Evolutionary conservation across 495 filamentous ascomycete genomes (phyloP).

Genomic region (Neurospora tetrasperma): DNA sequence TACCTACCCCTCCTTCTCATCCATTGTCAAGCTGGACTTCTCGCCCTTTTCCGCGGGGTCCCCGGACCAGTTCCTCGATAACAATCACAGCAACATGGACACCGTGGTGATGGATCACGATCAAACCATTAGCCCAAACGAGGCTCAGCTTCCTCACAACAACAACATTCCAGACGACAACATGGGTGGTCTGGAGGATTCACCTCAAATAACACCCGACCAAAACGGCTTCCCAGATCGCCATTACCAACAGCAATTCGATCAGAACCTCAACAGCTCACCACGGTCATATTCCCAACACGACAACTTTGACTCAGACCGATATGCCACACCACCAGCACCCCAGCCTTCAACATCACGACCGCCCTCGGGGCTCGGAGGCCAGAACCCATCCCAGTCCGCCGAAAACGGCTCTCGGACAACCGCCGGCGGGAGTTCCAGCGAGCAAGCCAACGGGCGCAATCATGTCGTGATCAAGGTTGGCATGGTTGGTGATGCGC

Average conservation of each 20-base stretch:
- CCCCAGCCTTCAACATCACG: conserved; percentile 31
- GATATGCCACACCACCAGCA: conserved; percentile 32
- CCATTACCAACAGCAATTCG: conserved; percentile 27
- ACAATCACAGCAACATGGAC: conserved; percentile 37
- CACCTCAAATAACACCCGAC: conserved; percentile 16
- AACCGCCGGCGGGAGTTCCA: conserved; percentile 27
- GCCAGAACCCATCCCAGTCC: conserved; percentile 21
- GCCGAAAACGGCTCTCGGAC: conserved; percentile 25
- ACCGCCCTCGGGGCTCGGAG: conserved; percentile 42
- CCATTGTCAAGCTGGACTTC: conserved; percentile 35
- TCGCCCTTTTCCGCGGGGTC: conserved; percentile 37
- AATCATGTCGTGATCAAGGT: conserved; percentile 98
- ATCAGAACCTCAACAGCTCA: conserved; percentile 26
- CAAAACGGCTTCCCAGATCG: conserved; percentile 18
- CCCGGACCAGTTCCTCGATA: conserved; percentile 41
- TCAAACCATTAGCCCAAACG: conserved; percentile 6
- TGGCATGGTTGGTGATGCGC: conserved; percentile 97
- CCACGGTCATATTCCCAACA: conserved; percentile 17
- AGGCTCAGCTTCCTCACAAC: neutral
- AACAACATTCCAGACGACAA: conserved; percentile 23
- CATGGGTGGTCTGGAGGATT: conserved; percentile 28
- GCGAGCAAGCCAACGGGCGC: conserved; percentile 44
- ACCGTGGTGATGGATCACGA: conserved; percentile 36
- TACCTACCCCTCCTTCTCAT: conserved; percentile 1
- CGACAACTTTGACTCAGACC: conserved; percentile 25